Percentiles rank a stretch among this genome's conserved stretches.
Conservation (phyloP, 108 stramenopile species). For the Aurantiochytrium sp. region DNA sequence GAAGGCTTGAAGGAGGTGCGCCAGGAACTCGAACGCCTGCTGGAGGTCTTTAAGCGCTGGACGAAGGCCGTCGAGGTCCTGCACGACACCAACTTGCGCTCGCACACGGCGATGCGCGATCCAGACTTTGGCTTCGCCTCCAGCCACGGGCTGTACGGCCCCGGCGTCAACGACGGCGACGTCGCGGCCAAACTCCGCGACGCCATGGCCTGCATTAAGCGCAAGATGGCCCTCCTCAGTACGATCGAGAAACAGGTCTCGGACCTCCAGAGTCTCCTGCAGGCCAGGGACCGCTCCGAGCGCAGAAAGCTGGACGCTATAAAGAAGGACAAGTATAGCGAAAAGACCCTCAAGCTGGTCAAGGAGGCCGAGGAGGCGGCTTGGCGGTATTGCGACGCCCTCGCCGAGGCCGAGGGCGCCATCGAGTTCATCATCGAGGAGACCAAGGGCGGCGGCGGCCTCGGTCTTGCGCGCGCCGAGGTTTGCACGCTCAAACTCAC, state of each 20-base stretch:
- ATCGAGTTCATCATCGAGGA: slow-evolving; percentile 1
- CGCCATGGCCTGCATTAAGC: not conserved
- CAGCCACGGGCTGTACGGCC: not conserved
- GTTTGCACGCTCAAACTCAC: not conserved
- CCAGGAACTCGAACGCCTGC: not conserved
- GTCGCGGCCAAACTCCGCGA: not conserved
- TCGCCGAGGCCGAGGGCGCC: not conserved
- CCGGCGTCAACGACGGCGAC: not conserved
- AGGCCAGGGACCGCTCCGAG: not conserved
- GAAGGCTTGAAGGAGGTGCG: not conserved
- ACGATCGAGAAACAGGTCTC: not conserved
- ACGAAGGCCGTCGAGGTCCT: not conserved
- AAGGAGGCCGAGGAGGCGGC: not conserved
- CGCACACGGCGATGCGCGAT: not conserved
- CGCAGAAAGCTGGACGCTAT: not conserved
- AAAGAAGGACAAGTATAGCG: not conserved
- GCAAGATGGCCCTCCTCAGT: not conserved
- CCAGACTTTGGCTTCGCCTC: not conserved
- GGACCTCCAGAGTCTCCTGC: not conserved
- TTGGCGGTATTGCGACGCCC: not conserved
- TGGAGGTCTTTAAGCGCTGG: not conserved
- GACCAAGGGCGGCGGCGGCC: not conserved
- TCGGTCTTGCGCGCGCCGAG: slow-evolving; percentile 3
- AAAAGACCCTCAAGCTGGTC: not conserved
- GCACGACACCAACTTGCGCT: not conserved